Evolutionary conservation across 139 green algal species (phyloP).

Genomic region (Tetradesmus lagerheimii): DNA sequence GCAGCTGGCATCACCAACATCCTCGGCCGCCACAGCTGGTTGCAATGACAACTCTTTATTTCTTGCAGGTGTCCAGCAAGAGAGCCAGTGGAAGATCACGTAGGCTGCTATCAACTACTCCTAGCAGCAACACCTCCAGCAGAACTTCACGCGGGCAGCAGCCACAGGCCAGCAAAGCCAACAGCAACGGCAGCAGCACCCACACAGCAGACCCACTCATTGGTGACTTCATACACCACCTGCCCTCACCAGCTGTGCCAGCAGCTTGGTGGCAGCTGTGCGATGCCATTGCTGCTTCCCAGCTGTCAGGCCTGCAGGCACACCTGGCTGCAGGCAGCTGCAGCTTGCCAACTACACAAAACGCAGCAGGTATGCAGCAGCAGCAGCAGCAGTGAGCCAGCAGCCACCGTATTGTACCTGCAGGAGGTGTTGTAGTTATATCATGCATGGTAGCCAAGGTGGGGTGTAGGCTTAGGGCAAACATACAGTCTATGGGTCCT

Average conservation of each 20-base stretch:
- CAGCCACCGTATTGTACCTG: not conserved
- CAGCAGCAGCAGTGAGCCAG: not conserved
- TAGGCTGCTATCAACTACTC: not conserved
- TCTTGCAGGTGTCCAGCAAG: not conserved
- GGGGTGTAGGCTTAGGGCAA: too few species aligned
- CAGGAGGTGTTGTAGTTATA: too few species aligned
- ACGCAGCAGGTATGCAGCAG: not conserved
- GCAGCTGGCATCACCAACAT: too few species aligned
- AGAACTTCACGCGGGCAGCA: not conserved
- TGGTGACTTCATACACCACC: slow-evolving; percentile 13
- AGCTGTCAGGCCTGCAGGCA: not conserved
- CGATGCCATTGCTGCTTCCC: not conserved
- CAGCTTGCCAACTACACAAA: not conserved
- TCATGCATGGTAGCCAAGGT: too few species aligned
- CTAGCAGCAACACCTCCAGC: not conserved
- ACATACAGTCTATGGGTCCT: too few species aligned
- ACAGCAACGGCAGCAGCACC: slow-evolving; percentile 24
- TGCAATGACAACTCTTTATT: too few species aligned
- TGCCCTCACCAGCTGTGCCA: not conserved
- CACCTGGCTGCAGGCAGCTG: not conserved
- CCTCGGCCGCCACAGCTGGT: too few species aligned
- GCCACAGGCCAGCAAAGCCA: not conserved
- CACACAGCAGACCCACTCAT: not conserved
- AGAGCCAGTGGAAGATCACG: not conserved
- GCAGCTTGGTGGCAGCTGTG: slow-evolving; percentile 33